Base-by-base conservation (phyloP, 768 basidiomycete genomes). In the Hericium erinaceus region DNA sequence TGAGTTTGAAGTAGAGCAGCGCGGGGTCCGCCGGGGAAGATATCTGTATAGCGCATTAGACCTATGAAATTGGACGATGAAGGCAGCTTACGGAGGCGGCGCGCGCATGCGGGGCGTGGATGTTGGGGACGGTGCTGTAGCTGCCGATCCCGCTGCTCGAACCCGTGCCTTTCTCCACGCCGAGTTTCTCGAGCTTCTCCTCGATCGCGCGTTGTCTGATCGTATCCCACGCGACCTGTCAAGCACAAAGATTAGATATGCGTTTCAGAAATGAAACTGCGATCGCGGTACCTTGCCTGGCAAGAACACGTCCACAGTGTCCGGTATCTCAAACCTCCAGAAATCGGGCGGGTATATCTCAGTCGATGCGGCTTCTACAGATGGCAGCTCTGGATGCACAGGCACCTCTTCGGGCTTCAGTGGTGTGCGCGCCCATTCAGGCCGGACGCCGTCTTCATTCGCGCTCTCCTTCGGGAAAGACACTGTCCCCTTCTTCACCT, bases 21-120 rank as follows among this genome's bases (percentile, higher is more conserved):
- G 87, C 86, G 28, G 91, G 90, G 67, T 92, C 91, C 4, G 90
- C 90, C 28, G 91, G 89, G n/a, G 89, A 92, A 2, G 91, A 92
- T 71, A 92, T 89, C 91, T 93, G 65, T 22, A 58, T 49, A 48
- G 22, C 33, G 18, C 16, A 15, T 58, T 50, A 57, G 46, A n/a
- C 33, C 38, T 38, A 58, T 41, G 55, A 57, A 33, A 39, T 44
- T 48, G 13, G 56, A 52, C 44, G 57, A 61, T 68, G 64, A 61
- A 59, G 54, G 59, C 46, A 60, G 57, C 84, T 63, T 69, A 92
- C 91, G 61, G 90, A 92, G 56, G 89, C 86, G 58, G 91, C 89
- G 59, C 91, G 82, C 50, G 84, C 85, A 68, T 91, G 90, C 38
- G 87, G 85, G 26, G 83, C 87, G 64, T 82, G 80, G 46, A 87